Base-by-base conservation (phyloP, 768 basidiomycete species). In the Pisolithus marmoratus region DNA sequence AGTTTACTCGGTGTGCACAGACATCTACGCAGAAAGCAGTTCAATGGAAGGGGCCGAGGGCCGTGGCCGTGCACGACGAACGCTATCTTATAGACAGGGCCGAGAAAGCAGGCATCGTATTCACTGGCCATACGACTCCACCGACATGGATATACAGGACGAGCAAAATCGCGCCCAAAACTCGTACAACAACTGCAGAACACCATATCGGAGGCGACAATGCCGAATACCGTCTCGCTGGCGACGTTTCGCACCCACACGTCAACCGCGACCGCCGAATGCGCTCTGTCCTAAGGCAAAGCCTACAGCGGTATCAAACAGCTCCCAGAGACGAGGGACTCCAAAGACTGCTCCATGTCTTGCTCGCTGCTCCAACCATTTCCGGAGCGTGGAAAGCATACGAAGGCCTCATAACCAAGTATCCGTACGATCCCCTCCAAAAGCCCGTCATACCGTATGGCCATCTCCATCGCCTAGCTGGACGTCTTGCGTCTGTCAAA, bases 381-480 rank as follows among this genome's bases (percentile, higher is more conserved):
- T 42, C 56, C 20, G 67, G 67, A 22, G 75, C 72, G 7, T 80
- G 79, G 78, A 53, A 62, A 17, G 76, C 76, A 11, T 80, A 79
- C 60, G 56, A 64, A 42, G 54, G 66, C 19, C 54, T 77, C 14
- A 55, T 70, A 60, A 54, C 57, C 59, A 24, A 49, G 50, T 47
- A 53, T 20, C 40, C 55, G 0, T 27, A 51, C 40, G 53, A 48
- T 14, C 36, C 41, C 41, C 26, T 46, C 5, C 43, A 24, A 29
- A 48, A 20, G 20, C 55, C 38, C 6, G 49, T 38, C 29, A 70
- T 71, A 54, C 73, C 68, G 31, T 62, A 54, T 53, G 54, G 62
- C 49, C 74, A 80, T 52, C 79, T 90, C 36, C 84, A 87, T 58
- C 77, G 77, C 26, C 69, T 92, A 45, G 72, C 72, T 17, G 80